Percentiles rank a stretch among this genome's conserved stretches.
Evolutionary conservation across 257 asterid genomes (phyloP).

Genomic region (Solanum bukasovii): DNA sequence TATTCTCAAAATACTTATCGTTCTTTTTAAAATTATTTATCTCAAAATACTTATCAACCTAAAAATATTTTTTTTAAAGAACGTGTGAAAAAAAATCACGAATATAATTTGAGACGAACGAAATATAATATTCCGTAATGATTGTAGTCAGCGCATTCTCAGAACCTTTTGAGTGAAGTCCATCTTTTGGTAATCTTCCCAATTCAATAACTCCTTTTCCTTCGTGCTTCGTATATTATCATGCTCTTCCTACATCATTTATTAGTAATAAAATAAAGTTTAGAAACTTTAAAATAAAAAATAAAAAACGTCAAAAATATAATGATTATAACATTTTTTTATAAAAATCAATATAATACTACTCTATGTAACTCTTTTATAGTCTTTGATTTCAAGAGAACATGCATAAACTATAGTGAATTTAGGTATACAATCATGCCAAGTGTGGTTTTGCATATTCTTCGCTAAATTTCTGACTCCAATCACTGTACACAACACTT

Average conservation of each 20-base stretch:
- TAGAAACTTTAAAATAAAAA: neutral
- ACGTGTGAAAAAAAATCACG: neutral
- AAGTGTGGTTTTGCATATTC: too few relatives aligned
- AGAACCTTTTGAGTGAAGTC: slow-evolving; percentile 58
- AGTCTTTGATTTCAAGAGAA: neutral
- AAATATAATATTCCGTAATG: neutral
- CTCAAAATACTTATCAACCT: neutral
- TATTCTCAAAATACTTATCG: neutral
- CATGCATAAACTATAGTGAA: neutral
- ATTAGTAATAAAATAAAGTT: neutral
- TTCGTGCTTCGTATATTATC: slow-evolving; percentile 45
- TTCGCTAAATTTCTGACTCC: neutral
- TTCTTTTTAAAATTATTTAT: too few relatives aligned
- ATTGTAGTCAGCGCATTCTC: neutral
- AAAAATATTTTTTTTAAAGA: too few relatives aligned
- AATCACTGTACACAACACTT: too few relatives aligned
- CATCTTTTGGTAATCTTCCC: slow-evolving; percentile 72
- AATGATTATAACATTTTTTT: neutral
- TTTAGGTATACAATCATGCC: neutral
- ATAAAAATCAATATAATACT: neutral
- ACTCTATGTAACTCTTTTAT: neutral
- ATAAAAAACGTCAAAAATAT: neutral
- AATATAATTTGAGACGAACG: neutral
- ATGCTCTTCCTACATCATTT: slow-evolving; percentile 44
- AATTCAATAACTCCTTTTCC: slow-evolving; percentile 40